Base-by-base conservation (phyloP, 2,329 filamentous ascomycete species). In the Neonectria sp. region DNA sequence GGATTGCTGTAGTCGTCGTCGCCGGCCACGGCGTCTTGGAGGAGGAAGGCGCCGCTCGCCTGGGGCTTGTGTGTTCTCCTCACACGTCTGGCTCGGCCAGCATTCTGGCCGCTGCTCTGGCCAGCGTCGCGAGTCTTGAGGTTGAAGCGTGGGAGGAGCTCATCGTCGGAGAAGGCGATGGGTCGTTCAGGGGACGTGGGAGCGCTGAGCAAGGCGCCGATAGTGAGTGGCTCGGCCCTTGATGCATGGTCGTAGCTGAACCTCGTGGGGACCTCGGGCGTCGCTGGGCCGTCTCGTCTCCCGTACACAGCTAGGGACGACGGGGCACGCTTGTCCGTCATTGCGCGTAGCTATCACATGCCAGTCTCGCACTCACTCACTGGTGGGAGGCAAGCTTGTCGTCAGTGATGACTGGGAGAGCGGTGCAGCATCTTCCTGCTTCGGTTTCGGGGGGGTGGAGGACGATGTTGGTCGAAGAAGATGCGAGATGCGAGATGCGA, bases 21-120 rank as follows among this genome's bases (percentile, higher is more conserved):
- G 29, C 75, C 75, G n/a, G 70, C 73, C 24, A 85, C 74, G 3
- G 82, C 75, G 69, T 86, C 85, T 33, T 83, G 79, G 15, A 89
- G 80, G 58, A 89, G 80, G 71, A 89, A 89, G 8, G 83, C 85
- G 53, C 86, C 85, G 68, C 80, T 83, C 6, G 85, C 80, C 17
- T 85, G 82, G 33, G 82, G 79, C 73, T 83, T 87, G 60, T 84
- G 79, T 48, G 73, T 78, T 65, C 78, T 73, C 51, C 76, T 74
- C 24, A 72, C 63, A 65, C 79, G 76, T 40, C 75, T 76, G 27
- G 72, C 70, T 31, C 71, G 73, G 35, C 65, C 71, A 6, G 71
- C 71, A 58, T 73, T 69, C 62, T 67, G 68, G 55, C 59, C 69
- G 33, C 68, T 71, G 53, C 57, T 55, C 48, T 68, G 68, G 46